Evolutionary conservation across 202 grass and related monocot genomes (phyloP).

Genomic region (Zizania palustris): DNA sequence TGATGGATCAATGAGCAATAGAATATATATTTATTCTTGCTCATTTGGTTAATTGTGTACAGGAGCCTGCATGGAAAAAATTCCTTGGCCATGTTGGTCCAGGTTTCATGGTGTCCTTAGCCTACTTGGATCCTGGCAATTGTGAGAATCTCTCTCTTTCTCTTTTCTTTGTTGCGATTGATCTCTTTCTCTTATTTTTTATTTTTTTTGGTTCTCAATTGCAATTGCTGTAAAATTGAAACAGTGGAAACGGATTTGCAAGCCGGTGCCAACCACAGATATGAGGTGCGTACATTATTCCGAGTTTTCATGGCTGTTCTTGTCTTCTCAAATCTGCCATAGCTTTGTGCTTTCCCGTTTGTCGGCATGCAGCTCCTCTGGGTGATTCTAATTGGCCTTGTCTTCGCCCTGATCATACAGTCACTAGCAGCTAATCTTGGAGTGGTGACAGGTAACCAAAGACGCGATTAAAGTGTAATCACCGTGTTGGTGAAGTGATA

Average conservation of each 20-base stretch:
- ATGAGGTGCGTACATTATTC: slow-evolving; percentile 71
- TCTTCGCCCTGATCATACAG: slow-evolving; percentile 81
- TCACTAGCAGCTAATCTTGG: slow-evolving; percentile 85
- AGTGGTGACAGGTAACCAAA: slow-evolving; percentile 66
- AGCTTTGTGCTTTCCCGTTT: neutral
- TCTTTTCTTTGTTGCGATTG: neutral
- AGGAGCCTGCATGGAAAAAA: slow-evolving; percentile 71
- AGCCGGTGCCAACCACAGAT: slow-evolving; percentile 82
- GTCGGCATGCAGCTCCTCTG: slow-evolving; percentile 68
- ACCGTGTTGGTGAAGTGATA: neutral
- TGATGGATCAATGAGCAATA: neutral
- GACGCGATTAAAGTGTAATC: neutral
- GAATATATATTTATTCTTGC: neutral
- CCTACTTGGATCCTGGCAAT: slow-evolving; percentile 93
- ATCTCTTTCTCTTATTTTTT: neutral
- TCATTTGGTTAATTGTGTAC: neutral
- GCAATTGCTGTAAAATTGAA: slow-evolving; percentile 29
- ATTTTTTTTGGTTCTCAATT: neutral
- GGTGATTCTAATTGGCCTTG: slow-evolving; percentile 73
- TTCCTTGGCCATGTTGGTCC: slow-evolving; percentile 86
- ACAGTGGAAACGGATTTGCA: slow-evolving; percentile 89
- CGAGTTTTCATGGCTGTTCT: neutral
- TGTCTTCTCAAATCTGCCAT: neutral
- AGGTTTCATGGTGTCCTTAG: slow-evolving; percentile 88
- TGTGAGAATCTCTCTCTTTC: slow-evolving; percentile 48